Conservation (phyloP, 2,329 filamentous ascomycete species). For the Scedosporium apiospermum region DNA sequence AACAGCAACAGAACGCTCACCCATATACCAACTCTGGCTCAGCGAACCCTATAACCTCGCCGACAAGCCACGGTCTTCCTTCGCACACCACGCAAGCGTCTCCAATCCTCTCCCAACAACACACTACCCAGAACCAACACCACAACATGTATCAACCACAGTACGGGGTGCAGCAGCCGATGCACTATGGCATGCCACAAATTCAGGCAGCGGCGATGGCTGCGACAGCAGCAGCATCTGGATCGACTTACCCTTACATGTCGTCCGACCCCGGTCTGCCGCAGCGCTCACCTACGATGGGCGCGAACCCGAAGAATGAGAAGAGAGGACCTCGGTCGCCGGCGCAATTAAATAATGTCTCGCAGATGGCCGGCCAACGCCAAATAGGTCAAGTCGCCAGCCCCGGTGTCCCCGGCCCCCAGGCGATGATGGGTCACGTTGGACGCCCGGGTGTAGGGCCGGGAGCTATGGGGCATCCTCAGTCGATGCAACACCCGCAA, state of each 20-base stretch:
- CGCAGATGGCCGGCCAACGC: slow-evolving; percentile 48
- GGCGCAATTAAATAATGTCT: slow-evolving; percentile 55
- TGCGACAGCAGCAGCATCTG: slow-evolving; percentile 80
- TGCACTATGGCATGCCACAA: slow-evolving; percentile 76
- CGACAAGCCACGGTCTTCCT: slow-evolving; percentile 60
- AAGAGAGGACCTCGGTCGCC: slow-evolving; percentile 67
- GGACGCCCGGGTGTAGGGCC: slow-evolving; percentile 40
- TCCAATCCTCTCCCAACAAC: slow-evolving; percentile 72
- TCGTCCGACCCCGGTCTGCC: slow-evolving; percentile 58
- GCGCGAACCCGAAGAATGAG: slow-evolving; percentile 54
- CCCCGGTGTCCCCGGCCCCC: slow-evolving; percentile 63
- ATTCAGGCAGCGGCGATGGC: slow-evolving; percentile 91
- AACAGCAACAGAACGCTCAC: slow-evolving; percentile 53
- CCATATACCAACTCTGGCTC: slow-evolving; percentile 50
- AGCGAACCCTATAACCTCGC: slow-evolving; percentile 59
- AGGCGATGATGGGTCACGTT: slow-evolving; percentile 66
- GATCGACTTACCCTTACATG: slow-evolving; percentile 66
- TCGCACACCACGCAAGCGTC: slow-evolving; percentile 63
- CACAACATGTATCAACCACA: slow-evolving; percentile 64
- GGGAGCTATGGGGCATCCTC: slow-evolving; percentile 52
- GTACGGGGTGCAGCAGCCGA: slow-evolving; percentile 64
- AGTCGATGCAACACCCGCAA: slow-evolving; percentile 58
- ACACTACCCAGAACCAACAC: slow-evolving; percentile 50
- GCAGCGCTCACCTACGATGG: slow-evolving; percentile 72
- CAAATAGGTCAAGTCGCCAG: slow-evolving; percentile 72